These are phyloP conservation scores for Cryptococcus sp. DNA, from an alignment of 1,284 basidiomycete species.

Conservation along the genomic window DNA sequence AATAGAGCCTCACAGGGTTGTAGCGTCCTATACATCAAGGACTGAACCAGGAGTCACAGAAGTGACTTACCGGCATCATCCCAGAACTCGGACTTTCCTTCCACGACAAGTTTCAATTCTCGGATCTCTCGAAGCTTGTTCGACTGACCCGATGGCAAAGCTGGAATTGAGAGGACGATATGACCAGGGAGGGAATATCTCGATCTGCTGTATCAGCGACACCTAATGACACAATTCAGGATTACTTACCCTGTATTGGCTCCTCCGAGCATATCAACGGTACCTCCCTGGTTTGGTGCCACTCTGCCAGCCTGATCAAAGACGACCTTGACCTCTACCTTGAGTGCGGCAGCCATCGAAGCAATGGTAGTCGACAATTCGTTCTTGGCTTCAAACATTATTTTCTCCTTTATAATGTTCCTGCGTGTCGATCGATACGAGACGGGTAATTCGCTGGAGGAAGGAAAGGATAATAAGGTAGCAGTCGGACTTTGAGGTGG, in stretches of 20 bases:
- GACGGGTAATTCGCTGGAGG: background rate
- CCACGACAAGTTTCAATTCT: conserved; percentile 30
- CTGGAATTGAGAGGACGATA: conserved; percentile 18
- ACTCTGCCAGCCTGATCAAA: conserved; percentile 26
- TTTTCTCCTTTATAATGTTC: too few species aligned
- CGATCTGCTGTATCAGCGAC: conserved; percentile 13
- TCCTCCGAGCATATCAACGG: conserved; percentile 25
- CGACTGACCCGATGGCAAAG: conserved; percentile 15
- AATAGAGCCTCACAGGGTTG: conserved; percentile 31
- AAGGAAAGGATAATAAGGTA: background rate
- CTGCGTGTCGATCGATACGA: too few species aligned
- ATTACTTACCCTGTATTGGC: conserved; percentile 30
- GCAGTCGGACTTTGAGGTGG: background rate
- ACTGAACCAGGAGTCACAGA: background rate
- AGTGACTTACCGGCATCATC: conserved; percentile 35
- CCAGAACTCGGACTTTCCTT: conserved; percentile 43
- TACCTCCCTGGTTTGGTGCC: background rate
- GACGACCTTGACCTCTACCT: conserved; percentile 19
- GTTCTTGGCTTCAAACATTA: too few species aligned
- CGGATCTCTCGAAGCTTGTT: conserved; percentile 19
- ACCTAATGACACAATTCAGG: background rate
- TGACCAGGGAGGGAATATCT: conserved; percentile 32
- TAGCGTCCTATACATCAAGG: conserved; percentile 34
- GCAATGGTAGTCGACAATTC: too few species aligned
- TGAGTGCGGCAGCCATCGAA: conserved; percentile 4